phyloP scores from a whole-genome alignment of 768 basidiomycete species.

The Boletus bicolor region DNA sequence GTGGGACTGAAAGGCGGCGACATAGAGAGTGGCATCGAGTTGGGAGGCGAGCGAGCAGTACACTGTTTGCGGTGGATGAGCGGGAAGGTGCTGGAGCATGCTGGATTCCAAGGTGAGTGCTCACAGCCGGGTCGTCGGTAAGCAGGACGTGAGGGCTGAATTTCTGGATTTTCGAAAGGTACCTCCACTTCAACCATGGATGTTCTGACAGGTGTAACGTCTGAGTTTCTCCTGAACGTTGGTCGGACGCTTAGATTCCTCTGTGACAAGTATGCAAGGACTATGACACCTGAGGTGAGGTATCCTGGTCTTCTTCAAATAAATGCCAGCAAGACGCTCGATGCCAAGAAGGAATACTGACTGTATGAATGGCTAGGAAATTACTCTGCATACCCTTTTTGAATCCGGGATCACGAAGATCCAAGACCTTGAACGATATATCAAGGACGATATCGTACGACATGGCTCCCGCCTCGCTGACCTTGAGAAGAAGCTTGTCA shows the following conservation, averaged over 20 bases:
- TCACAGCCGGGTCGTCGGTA: not conserved
- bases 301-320: not conserved
- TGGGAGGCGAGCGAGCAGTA: slow-evolving; percentile 57
- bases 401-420: slow-evolving; percentile 82
- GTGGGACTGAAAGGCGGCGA: slow-evolving; percentile 16
- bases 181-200: slow-evolving; percentile 74
- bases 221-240: slow-evolving; percentile 81
- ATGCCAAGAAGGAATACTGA: slow-evolving; percentile 1
- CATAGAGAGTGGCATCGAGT: slow-evolving; percentile 38
- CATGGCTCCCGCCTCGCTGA: slow-evolving; percentile 75
- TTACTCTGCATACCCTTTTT: slow-evolving; percentile 85
- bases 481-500: slow-evolving; percentile 80
- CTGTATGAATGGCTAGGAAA: slow-evolving; percentile 61
- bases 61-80: slow-evolving; percentile 72
- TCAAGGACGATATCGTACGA: slow-evolving; percentile 84
- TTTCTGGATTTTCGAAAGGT: slow-evolving; percentile 41
- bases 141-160: slow-evolving; percentile 1
- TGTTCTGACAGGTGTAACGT: slow-evolving; percentile 69
- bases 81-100: slow-evolving; percentile 80
- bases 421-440: slow-evolving; percentile 79
- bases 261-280: slow-evolving; percentile 72
- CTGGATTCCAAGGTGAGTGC: slow-evolving; percentile 83
- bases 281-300: slow-evolving; percentile 83
- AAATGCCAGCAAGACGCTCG: not conserved
- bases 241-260: slow-evolving; percentile 83